Percentiles rank a stretch among this genome's conserved stretches.
phyloP scores from a whole-genome alignment of 2,329 filamentous ascomycete species.

The Phaeosphaeriaceae sp. region DNA sequence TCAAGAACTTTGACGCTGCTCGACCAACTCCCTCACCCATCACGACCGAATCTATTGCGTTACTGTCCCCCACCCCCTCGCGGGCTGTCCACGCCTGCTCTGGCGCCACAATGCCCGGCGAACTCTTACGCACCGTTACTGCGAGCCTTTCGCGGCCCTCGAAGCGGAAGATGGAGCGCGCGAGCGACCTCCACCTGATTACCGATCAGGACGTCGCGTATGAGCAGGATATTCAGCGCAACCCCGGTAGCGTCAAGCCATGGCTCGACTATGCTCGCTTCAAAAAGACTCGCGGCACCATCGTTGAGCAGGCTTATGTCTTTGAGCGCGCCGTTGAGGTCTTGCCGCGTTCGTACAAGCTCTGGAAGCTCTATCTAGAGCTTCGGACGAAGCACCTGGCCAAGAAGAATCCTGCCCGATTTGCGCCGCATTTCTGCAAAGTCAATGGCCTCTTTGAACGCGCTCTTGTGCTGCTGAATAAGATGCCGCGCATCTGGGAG shows the following conservation, averaged over 20 bases:
- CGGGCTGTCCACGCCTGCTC: slow-evolving; percentile 38
- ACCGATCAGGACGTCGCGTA: slow-evolving; percentile 90
- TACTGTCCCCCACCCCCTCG: slow-evolving; percentile 38
- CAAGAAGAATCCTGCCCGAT: slow-evolving; percentile 81
- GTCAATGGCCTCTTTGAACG: slow-evolving; percentile 95
- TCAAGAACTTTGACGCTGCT: slow-evolving; percentile 24
- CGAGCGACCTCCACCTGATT: slow-evolving; percentile 56
- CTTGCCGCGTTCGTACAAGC: slow-evolving; percentile 92
- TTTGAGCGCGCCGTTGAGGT: slow-evolving; percentile 91
- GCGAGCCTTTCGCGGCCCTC: slow-evolving; percentile 42
- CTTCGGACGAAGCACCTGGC: slow-evolving; percentile 82
- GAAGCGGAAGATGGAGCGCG: slow-evolving; percentile 46
- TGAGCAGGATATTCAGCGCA: slow-evolving; percentile 92
- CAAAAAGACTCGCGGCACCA: slow-evolving; percentile 84
- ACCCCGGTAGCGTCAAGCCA: slow-evolving; percentile 84
- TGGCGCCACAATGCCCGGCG: slow-evolving; percentile 52
- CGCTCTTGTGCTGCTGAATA: slow-evolving; percentile 91
- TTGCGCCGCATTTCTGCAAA: slow-evolving; percentile 83
- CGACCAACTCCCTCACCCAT: slow-evolving; percentile 33
- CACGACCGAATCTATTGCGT: slow-evolving; percentile 25
- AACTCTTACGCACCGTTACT: slow-evolving; percentile 49
- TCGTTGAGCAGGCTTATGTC: slow-evolving; percentile 83
- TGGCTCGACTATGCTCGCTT: slow-evolving; percentile 95
- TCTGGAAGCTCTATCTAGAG: slow-evolving; percentile 96
- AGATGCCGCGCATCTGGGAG: slow-evolving; percentile 99